phyloP scores from a whole-genome alignment of 768 basidiomycete species.

The Pulveroboletus frians region DNA sequence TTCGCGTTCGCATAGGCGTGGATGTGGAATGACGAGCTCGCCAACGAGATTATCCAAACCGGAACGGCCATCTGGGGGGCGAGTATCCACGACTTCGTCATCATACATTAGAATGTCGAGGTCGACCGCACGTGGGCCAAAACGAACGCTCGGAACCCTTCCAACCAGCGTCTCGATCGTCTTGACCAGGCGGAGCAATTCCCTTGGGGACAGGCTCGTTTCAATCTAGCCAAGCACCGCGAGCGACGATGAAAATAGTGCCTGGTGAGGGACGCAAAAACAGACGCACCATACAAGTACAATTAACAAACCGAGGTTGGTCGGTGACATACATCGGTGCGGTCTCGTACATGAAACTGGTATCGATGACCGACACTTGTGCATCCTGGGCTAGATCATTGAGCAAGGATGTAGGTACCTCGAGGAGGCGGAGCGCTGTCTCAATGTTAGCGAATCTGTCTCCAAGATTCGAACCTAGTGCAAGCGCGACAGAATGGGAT shows the following conservation, averaged over 20 bases:
- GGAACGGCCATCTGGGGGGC: conserved; percentile 41
- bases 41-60: conserved; percentile 50
- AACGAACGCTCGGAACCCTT: conserved; percentile 69
- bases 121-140: conserved; percentile 89
- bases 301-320: conserved; percentile 86
- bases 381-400: too few species aligned
- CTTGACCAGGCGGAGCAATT: conserved; percentile 65
- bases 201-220: conserved; percentile 59
- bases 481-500: conserved; percentile 53
- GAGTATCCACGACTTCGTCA: conserved; percentile 50
- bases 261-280: background rate
- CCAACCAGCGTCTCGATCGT: conserved; percentile 70
- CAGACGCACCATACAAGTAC: conserved; percentile 82
- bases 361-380: too few species aligned
- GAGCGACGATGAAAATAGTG: background rate
- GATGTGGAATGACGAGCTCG: conserved; percentile 83
- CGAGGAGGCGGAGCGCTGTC: conserved; percentile 66
- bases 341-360: too few species aligned
- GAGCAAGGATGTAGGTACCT: conserved; percentile 38
- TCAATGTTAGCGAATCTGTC: conserved; percentile 83
- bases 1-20: conserved; percentile 74
- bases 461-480: conserved; percentile 87
- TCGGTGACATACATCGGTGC: conserved; percentile 94
- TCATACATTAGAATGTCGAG: conserved; percentile 74
- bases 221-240: conserved; percentile 44